Evolutionary conservation across 345 rosid species (phyloP).

Genomic region (Euphorbia tirucalli): DNA sequence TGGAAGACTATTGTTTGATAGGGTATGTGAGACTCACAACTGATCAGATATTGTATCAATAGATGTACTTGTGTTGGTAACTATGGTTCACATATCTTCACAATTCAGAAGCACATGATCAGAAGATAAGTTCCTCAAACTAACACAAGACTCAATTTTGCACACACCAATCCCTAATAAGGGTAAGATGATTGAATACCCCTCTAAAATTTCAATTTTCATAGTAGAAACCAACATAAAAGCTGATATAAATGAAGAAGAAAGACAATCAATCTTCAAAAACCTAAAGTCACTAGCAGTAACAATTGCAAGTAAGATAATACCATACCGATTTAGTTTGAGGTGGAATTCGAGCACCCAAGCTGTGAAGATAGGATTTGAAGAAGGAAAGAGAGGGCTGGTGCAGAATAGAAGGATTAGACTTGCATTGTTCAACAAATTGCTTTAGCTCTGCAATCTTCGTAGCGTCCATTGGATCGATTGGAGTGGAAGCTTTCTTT

Average conservation of each 20-base stretch:
- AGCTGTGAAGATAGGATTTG: conserved; percentile 63
- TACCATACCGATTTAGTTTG: conserved; percentile 44
- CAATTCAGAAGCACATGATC: not conserved
- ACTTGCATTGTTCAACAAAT: conserved; percentile 51
- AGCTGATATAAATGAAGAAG: not conserved
- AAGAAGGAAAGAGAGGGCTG: conserved; percentile 64
- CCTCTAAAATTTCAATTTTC: not conserved
- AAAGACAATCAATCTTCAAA: not conserved
- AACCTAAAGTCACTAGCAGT: conserved; percentile 1
- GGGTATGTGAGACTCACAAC: too few relatives aligned
- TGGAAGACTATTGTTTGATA: too few relatives aligned
- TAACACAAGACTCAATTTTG: not conserved
- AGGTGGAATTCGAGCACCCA: conserved; percentile 69
- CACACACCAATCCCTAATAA: not conserved
- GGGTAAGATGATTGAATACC: not conserved
- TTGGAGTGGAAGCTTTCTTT: not conserved
- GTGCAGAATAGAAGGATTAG: conserved; percentile 60
- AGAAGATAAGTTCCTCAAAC: not conserved
- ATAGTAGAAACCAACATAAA: not conserved
- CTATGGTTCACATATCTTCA: too few relatives aligned
- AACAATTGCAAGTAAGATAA: not conserved
- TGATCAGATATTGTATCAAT: too few relatives aligned
- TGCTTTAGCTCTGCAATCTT: conserved; percentile 42
- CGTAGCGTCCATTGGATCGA: conserved; percentile 47
- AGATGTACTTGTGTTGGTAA: too few relatives aligned